phyloP scores from a whole-genome alignment of 2,329 filamentous ascomycete species.

The Aureobasidium sp. region DNA sequence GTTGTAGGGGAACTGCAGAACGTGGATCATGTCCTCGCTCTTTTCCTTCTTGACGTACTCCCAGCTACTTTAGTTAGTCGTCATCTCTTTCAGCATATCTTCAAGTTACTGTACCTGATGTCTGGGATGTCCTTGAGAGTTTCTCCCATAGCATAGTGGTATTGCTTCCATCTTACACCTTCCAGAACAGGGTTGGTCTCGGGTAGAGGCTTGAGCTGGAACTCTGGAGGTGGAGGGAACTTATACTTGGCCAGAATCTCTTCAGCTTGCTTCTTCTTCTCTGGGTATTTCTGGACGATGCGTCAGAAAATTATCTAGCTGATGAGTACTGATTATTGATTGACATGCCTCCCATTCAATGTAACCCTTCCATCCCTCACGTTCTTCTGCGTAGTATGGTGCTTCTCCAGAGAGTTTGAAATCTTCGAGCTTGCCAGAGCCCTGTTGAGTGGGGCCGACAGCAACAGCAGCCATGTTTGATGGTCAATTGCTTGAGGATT shows the following conservation, averaged over 20 bases:
- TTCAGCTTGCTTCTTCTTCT: conserved; percentile 56
- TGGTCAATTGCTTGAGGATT: not conserved
- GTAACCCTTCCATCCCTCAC: conserved; percentile 46
- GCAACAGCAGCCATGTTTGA: not conserved
- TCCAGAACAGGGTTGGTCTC: conserved; percentile 39
- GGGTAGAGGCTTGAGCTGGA: conserved; percentile 37
- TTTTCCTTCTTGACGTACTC: conserved; percentile 40
- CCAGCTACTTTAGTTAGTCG: conserved; percentile 32
- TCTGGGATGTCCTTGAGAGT: conserved; percentile 43
- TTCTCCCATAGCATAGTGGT: conserved; percentile 38
- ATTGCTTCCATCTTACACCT: conserved; percentile 42
- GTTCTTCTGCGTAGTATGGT: conserved; percentile 37
- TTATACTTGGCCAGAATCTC: conserved; percentile 48
- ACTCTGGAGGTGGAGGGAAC: conserved; percentile 43
- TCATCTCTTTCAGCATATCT: no score
- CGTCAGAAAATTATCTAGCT: not conserved
- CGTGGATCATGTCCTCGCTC: conserved; percentile 40
- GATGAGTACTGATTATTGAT: not conserved
- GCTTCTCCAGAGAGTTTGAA: conserved; percentile 10
- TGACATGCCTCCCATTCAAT: conserved; percentile 55
- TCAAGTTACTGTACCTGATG: conserved; percentile 28
- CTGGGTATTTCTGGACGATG: conserved; percentile 46
- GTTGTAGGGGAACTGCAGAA: conserved; percentile 43
- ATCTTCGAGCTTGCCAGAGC: not conserved
- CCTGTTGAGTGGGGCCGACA: not conserved